Percentiles rank a stretch among this genome's conserved stretches.
Conservation (phyloP, 768 basidiomycete species). For the Collybia sordida region DNA sequence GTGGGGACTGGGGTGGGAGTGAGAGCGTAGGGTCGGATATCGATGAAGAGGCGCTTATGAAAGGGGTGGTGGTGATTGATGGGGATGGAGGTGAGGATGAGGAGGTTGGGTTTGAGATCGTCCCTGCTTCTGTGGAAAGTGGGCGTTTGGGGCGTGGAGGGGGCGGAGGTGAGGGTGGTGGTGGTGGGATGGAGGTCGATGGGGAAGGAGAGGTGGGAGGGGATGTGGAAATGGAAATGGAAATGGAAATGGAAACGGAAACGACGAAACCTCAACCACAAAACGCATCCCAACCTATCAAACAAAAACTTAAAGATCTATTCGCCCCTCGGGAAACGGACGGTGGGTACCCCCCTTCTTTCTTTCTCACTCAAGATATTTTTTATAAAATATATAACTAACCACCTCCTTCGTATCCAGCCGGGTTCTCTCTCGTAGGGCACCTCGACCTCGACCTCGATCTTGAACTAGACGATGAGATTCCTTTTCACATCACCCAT, state of each 20-base stretch:
- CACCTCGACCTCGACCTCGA: conserved; percentile 69
- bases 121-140: conserved; percentile 30
- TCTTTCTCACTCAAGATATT: not conserved
- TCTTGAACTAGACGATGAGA: conserved; percentile 59
- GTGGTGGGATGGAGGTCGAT: conserved; percentile 13
- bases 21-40: conserved; percentile 61
- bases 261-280: not conserved
- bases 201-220: conserved; percentile 6
- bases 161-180: conserved; percentile 5
- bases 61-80: conserved; percentile 19
- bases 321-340: conserved; percentile 71
- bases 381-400: too few relatives aligned
- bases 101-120: conserved; percentile 31
- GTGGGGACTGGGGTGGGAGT: conserved; percentile 57
- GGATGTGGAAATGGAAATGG: conserved; percentile 9
- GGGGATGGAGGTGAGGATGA: conserved; percentile 22
- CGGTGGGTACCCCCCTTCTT: conserved; percentile 37
- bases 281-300: conserved; percentile 5
- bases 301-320: conserved; percentile 60
- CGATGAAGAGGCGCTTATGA: conserved; percentile 35
- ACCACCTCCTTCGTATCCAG: conserved; percentile 38
- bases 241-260: conserved; percentile 5
- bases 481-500: conserved; percentile 23
- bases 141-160: conserved; percentile 22
- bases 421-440: conserved; percentile 71